These are phyloP conservation scores for Marchantia polymorpha DNA, from an alignment of 225 moss, liverwort and hornwort genomes.

Conservation along the genomic window DNA sequence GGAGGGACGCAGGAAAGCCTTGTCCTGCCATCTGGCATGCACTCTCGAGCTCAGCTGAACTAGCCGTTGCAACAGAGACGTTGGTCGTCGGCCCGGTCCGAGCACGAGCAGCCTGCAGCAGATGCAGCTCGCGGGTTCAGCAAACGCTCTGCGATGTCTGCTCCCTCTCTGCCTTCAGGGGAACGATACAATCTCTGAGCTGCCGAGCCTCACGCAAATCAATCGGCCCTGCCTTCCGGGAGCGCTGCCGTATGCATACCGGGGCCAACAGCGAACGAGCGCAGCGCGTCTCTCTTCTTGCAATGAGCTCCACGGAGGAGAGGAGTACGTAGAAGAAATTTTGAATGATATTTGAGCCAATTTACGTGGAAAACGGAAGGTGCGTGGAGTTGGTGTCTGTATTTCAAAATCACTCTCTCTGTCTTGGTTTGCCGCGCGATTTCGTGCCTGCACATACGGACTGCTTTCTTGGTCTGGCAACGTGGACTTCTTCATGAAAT, in stretches of 20 bases:
- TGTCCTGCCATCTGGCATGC: conserved; percentile 9
- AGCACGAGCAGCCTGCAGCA: not conserved
- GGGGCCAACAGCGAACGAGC: not conserved
- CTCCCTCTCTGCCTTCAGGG: not conserved
- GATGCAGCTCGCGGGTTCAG: not conserved
- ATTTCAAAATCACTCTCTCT: too few relatives aligned
- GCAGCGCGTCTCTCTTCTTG: not conserved
- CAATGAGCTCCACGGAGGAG: not conserved
- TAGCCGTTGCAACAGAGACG: conserved; percentile 25
- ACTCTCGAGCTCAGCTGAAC: not conserved
- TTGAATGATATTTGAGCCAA: not conserved
- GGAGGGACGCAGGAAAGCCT: not conserved
- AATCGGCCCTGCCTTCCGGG: not conserved
- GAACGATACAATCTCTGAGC: not conserved
- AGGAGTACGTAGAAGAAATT: too few relatives aligned
- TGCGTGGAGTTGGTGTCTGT: too few relatives aligned
- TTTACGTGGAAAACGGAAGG: too few relatives aligned
- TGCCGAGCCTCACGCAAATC: not conserved
- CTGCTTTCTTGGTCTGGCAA: not conserved
- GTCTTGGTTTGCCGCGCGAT: not conserved
- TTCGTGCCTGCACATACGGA: not conserved
- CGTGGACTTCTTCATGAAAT: too few relatives aligned
- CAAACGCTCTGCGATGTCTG: not conserved
- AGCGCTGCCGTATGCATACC: not conserved
- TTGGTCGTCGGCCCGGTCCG: not conserved